Percentiles rank a stretch among this genome's conserved stretches.
phyloP scores from a whole-genome alignment of 345 rosid genomes.

The Eucalyptus albens region DNA sequence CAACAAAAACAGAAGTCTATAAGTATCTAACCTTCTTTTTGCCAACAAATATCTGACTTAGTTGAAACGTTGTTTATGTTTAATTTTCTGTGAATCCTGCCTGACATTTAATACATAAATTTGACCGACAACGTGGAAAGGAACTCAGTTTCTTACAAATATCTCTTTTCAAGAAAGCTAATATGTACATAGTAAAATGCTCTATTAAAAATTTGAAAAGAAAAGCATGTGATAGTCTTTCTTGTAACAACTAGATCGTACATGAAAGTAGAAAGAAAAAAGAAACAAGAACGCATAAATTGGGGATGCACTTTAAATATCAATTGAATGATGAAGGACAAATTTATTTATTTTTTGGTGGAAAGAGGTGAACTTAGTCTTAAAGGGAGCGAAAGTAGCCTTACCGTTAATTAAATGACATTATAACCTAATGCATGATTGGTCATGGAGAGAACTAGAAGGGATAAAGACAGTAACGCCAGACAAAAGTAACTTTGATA shows the following conservation, averaged over 20 bases:
- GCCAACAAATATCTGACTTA: not conserved
- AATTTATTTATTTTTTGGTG: not conserved
- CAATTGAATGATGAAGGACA: not conserved
- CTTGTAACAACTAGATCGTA: not conserved
- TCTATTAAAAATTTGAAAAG: not conserved
- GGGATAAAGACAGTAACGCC: not conserved
- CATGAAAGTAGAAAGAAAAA: not conserved
- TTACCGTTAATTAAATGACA: not conserved
- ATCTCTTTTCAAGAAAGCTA: not conserved
- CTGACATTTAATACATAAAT: not conserved
- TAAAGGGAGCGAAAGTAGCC: not conserved
- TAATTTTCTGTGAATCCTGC: not conserved
- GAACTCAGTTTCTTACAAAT: not conserved
- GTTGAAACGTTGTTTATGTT: not conserved
- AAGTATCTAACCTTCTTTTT: not conserved
- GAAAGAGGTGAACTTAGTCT: not conserved
- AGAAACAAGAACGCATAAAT: not conserved
- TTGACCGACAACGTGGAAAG: not conserved
- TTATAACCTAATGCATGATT: not conserved
- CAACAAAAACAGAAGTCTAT: not conserved
- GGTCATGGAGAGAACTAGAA: not conserved
- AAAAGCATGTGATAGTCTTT: not conserved
- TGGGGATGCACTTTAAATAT: not conserved
- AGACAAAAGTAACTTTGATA: not conserved
- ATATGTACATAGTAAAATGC: not conserved